A percentile compares a stretch with the other conserved stretches of the same genome.
These are phyloP conservation scores for Candida insectorum DNA, from an alignment of 805 yeast species.

Conservation along the genomic window DNA sequence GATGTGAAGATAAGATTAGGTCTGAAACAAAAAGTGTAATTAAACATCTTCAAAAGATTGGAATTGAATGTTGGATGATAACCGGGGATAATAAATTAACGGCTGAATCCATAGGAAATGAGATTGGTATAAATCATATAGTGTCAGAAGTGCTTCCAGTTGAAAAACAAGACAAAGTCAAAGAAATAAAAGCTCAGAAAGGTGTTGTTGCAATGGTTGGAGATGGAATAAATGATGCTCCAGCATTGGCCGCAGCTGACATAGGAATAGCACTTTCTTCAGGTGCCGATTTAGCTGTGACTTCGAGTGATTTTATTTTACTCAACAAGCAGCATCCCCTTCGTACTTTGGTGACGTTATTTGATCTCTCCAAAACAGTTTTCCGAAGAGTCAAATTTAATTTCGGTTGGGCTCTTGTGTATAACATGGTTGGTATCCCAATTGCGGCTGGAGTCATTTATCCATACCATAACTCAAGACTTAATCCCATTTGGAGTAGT, in stretches of 20 bases:
- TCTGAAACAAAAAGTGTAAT: conserved; percentile 57
- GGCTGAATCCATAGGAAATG: conserved; percentile 63
- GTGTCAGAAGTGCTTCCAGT: conserved; percentile 72
- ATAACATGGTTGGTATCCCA: conserved; percentile 56
- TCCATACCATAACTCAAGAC: conserved; percentile 50
- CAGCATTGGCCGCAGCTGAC: conserved; percentile 71
- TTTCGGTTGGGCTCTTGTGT: conserved; percentile 57
- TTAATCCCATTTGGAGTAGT: conserved; percentile 65
- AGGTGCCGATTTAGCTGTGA: conserved; percentile 73
- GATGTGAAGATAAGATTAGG: conserved; percentile 59
- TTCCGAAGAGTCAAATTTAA: conserved; percentile 54
- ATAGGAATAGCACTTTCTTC: conserved; percentile 75
- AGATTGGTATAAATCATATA: conserved; percentile 58
- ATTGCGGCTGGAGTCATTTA: conserved; percentile 67
- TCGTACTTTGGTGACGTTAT: conserved; percentile 49
- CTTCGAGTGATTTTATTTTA: conserved; percentile 71
- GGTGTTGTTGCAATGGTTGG: conserved; percentile 71
- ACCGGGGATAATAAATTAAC: conserved; percentile 71
- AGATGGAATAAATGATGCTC: conserved; percentile 83
- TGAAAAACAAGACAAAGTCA: conserved; percentile 61
- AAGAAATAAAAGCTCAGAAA: conserved; percentile 45
- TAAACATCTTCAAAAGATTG: conserved; percentile 29
- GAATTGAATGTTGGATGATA: conserved; percentile 68
- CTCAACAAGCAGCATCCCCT: conserved; percentile 52
- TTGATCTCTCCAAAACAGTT: conserved; percentile 49